Conservation (phyloP, 2,329 filamentous ascomycete species). For the Paecilomyces sp. region DNA sequence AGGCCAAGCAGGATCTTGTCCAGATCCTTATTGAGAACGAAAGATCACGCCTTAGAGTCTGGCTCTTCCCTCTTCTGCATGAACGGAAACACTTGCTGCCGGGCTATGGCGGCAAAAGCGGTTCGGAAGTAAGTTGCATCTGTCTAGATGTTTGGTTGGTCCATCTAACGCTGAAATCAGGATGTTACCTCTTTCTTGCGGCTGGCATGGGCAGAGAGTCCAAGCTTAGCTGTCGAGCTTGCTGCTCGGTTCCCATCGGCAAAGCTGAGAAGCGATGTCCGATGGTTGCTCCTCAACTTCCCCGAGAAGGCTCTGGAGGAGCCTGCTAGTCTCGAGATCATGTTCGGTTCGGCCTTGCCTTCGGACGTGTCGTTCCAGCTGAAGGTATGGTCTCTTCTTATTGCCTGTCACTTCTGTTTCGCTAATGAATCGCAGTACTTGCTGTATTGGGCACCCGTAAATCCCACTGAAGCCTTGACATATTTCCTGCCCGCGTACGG, state of each 20-base stretch:
- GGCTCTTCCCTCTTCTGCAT: conserved; percentile 74
- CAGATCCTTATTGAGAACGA: conserved; percentile 77
- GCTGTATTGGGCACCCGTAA: conserved; percentile 86
- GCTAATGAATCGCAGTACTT: conserved; percentile 59
- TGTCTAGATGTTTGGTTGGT: not conserved
- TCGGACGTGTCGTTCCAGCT: conserved; percentile 75
- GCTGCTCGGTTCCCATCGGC: conserved; percentile 69
- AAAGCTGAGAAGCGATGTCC: conserved; percentile 66
- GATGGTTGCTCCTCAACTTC: conserved; percentile 71
- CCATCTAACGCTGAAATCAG: conserved; percentile 23
- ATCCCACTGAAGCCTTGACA: conserved; percentile 86
- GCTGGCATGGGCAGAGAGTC: conserved; percentile 80
- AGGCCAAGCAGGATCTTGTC: conserved; percentile 77
- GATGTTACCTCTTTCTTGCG: conserved; percentile 59
- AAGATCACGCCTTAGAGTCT: conserved; percentile 73
- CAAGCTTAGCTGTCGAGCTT: conserved; percentile 81
- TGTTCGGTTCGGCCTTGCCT: conserved; percentile 71
- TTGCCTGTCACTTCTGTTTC: not conserved
- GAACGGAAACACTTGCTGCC: conserved; percentile 48
- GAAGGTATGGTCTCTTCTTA: conserved; percentile 50
- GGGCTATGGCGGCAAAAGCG: conserved; percentile 33
- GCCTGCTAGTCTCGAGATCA: conserved; percentile 72
- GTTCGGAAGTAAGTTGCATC: conserved; percentile 28
- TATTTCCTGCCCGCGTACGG: conserved; percentile 88
- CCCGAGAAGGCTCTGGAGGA: conserved; percentile 76